Evolutionary conservation across 2,329 filamentous ascomycete genomes (phyloP), one percentile per base, ranked within the genome.

Genomic region (Talaromyces sp.): DNA sequence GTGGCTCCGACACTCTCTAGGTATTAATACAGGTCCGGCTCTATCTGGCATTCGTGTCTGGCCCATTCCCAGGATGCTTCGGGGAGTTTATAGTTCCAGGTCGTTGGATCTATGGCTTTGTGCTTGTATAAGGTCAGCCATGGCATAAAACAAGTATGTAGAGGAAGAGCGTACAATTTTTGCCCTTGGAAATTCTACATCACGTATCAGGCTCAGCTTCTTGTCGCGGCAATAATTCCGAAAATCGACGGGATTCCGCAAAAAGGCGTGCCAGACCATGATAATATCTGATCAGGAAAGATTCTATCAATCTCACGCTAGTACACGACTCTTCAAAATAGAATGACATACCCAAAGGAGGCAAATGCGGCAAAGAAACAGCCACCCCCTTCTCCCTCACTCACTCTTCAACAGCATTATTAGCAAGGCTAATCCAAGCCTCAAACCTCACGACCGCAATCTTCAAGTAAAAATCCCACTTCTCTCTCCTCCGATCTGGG

Each of bases 191-290:
- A 69, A 68, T 49, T 25, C 35, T 37, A 17, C 68, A 65, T 8
- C 59, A 6, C 1, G 54, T 25, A n/a, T 56, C 15, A 0, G 63
- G 50, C 10, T 65, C 6, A 67, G 58, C 13, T 49, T 35, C 33
- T 62, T 47, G 25, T 49, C 19, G 35, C 41, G 39, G 33, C 62
- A 63, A 66, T 64, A 70, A 25, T 2, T 43, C 65, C 60, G 13
- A 49, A 73, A 74, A 1, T 70, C 25, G 0, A 54, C 64, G 0
- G 77, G 75, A 35, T 79, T 79, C 3, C 78, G 68, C 41, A 79
- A 7, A 74, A 73, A 56, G 0, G 77, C 69, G 57, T 79, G 77
- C 77, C 76, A 79, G 0, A 78, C 73, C 75, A 78, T 77, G 3
- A 79, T 59, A 1, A 79, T 63, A 67, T 79, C 77, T 37, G 72